Evolutionary conservation across 202 grass and related monocot species (phyloP).

Genomic region (Panicum virgatum): DNA sequence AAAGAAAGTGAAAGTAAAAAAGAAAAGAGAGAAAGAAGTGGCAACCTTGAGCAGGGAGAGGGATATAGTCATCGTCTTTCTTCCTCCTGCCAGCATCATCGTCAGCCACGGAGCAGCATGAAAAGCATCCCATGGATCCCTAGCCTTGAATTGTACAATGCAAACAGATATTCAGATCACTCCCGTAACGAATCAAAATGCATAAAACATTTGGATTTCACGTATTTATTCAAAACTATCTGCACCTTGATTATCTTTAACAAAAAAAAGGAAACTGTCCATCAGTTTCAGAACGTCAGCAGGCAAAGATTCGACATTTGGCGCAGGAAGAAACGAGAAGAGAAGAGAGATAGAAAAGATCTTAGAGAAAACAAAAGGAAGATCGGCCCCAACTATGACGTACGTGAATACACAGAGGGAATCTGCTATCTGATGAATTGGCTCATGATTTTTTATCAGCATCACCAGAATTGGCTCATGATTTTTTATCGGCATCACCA

Average conservation of each 20-base stretch:
- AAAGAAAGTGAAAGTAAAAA: not conserved
- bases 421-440: not conserved
- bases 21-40: not conserved
- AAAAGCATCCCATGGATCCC: constrained; percentile 51
- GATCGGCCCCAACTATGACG: not conserved
- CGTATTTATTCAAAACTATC: not conserved
- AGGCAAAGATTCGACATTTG: not conserved
- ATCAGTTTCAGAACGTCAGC: not conserved
- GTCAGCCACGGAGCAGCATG: constrained; percentile 39
- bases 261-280: not conserved
- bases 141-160: not conserved
- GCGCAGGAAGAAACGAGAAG: not conserved
- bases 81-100: constrained; percentile 49
- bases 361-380: not conserved
- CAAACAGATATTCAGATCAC: constrained; percentile 8
- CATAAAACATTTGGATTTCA: not conserved
- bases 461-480: no score
- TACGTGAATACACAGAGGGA: not conserved
- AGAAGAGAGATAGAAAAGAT: not conserved
- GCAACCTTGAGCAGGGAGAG: constrained; percentile 39
- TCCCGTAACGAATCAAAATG: not conserved
- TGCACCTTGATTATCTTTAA: not conserved
- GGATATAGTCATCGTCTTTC: constrained; percentile 38
- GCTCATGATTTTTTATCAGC: no score
- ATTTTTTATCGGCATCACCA: not conserved